These are phyloP conservation scores for Glycyrrhiza uralensis DNA, from an alignment of 306 rosid species.

Conservation along the genomic window DNA sequence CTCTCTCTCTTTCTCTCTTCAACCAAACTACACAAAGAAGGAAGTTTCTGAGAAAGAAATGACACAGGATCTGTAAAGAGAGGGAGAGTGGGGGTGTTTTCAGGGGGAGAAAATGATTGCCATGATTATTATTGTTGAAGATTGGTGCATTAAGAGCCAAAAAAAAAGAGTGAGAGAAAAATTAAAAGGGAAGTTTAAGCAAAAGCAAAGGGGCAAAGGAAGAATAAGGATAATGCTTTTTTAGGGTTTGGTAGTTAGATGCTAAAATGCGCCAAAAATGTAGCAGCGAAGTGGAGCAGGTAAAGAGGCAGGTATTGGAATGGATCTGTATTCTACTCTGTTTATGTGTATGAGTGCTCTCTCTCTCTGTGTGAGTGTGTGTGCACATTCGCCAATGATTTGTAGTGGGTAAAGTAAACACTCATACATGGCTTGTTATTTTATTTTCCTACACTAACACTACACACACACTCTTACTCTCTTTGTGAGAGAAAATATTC, in stretches of 20 bases:
- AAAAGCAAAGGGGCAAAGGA: conserved; percentile 28
- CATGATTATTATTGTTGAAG: conserved; percentile 26
- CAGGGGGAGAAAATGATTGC: conserved; percentile 52
- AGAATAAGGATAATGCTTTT: conserved; percentile 27
- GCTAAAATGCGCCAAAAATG: conserved; percentile 50
- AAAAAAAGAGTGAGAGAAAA: background rate
- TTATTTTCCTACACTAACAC: no score
- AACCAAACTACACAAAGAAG: no score
- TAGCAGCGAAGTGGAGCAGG: conserved; percentile 28
- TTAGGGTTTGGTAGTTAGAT: conserved; percentile 45
- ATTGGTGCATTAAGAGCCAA: conserved; percentile 4
- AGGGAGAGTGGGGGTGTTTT: conserved; percentile 16
- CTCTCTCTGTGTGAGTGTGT: background rate
- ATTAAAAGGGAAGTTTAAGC: background rate
- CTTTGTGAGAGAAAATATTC: background rate
- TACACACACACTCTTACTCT: background rate
- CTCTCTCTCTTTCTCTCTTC: background rate
- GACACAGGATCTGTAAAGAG: conserved; percentile 42
- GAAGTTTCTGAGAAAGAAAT: conserved; percentile 20
- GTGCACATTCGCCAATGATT: conserved; percentile 36
- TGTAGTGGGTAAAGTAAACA: conserved; percentile 10
- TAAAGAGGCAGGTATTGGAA: conserved; percentile 23
- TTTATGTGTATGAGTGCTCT: background rate
- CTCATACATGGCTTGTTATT: background rate
- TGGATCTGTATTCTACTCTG: conserved; percentile 37